Evolutionary conservation across 108 stramenopile species (phyloP).

Genomic region (Fistulifera solaris): DNA sequence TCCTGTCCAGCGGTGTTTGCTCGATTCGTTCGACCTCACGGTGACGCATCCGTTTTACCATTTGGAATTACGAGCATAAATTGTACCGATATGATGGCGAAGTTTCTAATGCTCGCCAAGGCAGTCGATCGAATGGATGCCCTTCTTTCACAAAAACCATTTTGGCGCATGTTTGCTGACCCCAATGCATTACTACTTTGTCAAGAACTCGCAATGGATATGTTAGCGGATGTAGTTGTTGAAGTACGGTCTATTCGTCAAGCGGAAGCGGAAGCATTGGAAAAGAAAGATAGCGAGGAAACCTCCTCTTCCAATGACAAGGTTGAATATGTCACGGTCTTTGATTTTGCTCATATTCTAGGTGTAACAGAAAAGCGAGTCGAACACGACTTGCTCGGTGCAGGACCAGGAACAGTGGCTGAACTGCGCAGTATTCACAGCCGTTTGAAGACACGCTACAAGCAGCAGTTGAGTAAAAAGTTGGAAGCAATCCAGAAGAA

Average conservation of each 20-base stretch:
- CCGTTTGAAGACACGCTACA: constrained; percentile 47
- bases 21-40: constrained; percentile 21
- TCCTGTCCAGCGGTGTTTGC: constrained; percentile 19
- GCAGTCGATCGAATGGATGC: constrained; percentile 82
- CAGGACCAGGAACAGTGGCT: constrained; percentile 69
- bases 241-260: constrained; percentile 31
- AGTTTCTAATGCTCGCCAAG: constrained; percentile 74
- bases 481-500: constrained; percentile 14
- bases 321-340: constrained; percentile 53
- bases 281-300: constrained; percentile 9
- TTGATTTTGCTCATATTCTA: constrained; percentile 79
- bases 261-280: constrained; percentile 16
- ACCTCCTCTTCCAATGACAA: neutral
- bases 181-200: constrained; percentile 71
- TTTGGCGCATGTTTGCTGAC: constrained; percentile 87
- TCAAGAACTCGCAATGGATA: constrained; percentile 66
- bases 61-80: constrained; percentile 86
- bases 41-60: constrained; percentile 67
- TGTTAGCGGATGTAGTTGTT: constrained; percentile 73
- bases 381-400: constrained; percentile 67
- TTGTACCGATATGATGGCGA: constrained; percentile 81
- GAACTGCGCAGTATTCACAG: constrained; percentile 57
- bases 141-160: constrained; percentile 69
- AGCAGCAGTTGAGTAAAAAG: constrained; percentile 29
- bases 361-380: constrained; percentile 70